A percentile compares a stretch with the other conserved stretches of the same genome.
Evolutionary conservation across 1,139 yeast genomes (phyloP).

Genomic region (Magnusiomyces tetraspermus): DNA sequence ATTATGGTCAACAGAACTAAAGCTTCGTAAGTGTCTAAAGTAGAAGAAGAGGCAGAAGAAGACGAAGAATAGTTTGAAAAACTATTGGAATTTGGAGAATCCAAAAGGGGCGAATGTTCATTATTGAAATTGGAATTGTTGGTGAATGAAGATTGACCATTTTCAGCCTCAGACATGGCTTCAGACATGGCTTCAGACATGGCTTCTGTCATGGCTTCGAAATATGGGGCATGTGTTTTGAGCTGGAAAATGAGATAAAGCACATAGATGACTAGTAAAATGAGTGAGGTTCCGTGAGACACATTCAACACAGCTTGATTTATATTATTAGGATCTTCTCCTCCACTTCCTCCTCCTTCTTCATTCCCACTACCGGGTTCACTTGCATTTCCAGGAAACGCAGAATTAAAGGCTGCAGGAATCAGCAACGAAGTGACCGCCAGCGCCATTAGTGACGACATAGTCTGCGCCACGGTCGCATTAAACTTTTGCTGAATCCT

Average conservation of each 20-base stretch:
- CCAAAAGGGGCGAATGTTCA: conserved; percentile 15
- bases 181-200: no score
- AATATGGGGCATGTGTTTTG: conserved; percentile 65
- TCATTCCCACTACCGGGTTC: no score
- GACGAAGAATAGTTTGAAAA: no score
- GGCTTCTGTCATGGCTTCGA: conserved; percentile 34
- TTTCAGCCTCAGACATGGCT: conserved; percentile 18
- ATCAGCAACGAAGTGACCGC: conserved; percentile 80
- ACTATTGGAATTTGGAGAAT: conserved; percentile 29
- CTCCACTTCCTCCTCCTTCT: no score
- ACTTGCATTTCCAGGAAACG: conserved; percentile 41
- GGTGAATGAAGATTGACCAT: conserved; percentile 1
- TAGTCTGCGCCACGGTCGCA: conserved; percentile 95
- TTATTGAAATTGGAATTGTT: conserved; percentile 18
- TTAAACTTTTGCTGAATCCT: conserved; percentile 81
- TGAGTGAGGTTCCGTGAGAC: conserved; percentile 82
- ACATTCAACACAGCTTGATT: conserved; percentile 53
- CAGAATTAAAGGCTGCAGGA: conserved; percentile 94
- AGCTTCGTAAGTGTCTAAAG: conserved; percentile 24
- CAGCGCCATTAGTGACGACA: conserved; percentile 87
- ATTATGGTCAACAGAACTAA: conserved; percentile 40
- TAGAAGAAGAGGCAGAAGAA: no score
- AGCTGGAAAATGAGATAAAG: conserved; percentile 79
- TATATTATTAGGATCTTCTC: conserved; percentile 20
- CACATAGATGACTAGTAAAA: conserved; percentile 66